Conservation (phyloP, 768 basidiomycete species). For the Kwoniella botswanensis region DNA sequence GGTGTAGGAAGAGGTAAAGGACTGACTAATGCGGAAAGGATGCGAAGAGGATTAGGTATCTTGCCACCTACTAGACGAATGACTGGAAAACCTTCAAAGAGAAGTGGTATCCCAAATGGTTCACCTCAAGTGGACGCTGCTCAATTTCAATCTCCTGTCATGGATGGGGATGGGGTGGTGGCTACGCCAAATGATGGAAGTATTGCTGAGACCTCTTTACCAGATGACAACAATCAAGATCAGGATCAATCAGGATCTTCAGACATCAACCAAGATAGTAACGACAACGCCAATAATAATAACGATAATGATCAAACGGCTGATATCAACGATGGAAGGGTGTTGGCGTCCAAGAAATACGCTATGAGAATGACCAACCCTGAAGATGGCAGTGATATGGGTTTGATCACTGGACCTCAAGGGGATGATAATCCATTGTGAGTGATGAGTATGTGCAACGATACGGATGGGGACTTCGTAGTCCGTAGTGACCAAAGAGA, state of each 20-base stretch:
- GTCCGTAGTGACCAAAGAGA: background rate
- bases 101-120: conserved; percentile 5
- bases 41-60: conserved; percentile 37
- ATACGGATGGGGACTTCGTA: no score
- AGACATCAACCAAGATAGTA: no score
- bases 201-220: background rate
- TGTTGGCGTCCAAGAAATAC: conserved; percentile 10
- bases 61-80: conserved; percentile 43
- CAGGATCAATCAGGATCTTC: background rate
- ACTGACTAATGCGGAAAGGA: conserved; percentile 41
- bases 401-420: conserved; percentile 12
- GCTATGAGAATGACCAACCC: conserved; percentile 30
- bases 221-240: background rate
- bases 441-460: background rate
- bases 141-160: conserved; percentile 3
- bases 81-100: conserved; percentile 21
- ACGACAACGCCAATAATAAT: background rate
- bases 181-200: background rate
- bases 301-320: background rate
- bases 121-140: background rate
- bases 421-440: conserved; percentile 11
- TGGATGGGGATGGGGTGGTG: background rate
- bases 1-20: conserved; percentile 21
- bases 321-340: background rate
- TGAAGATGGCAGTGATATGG: conserved; percentile 28